These are phyloP conservation scores for Nannochloris sp. DNA, from an alignment of 139 green algal genomes.

Conservation along the genomic window DNA sequence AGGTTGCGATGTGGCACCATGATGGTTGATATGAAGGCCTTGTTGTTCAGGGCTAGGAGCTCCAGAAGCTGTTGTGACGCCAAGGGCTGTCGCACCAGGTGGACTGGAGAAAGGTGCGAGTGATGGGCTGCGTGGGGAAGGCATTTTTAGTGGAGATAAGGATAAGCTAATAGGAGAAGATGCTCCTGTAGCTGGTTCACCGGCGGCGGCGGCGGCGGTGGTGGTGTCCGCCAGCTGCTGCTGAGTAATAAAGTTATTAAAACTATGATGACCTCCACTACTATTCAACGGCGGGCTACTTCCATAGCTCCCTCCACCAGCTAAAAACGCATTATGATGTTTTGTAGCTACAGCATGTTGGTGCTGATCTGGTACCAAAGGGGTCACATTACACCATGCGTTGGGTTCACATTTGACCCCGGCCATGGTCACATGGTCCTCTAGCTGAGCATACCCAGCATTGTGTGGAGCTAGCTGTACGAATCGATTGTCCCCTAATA, in stretches of 20 bases:
- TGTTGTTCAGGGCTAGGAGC: too few relatives aligned
- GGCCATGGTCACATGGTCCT: constrained; percentile 47
- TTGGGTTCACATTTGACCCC: constrained; percentile 53
- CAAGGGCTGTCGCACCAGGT: too few relatives aligned
- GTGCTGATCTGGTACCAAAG: constrained; percentile 38
- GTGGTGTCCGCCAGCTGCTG: too few relatives aligned
- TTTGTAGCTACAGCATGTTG: background rate
- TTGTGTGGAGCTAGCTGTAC: constrained; percentile 76
- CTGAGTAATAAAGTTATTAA: background rate
- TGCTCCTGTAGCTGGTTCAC: too few relatives aligned
- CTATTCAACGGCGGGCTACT: constrained; percentile 19
- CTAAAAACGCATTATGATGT: constrained; percentile 1
- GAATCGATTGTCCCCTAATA: constrained; percentile 75
- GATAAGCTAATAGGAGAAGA: too few relatives aligned
- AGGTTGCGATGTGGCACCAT: too few relatives aligned
- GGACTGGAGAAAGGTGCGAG: too few relatives aligned
- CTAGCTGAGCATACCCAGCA: constrained; percentile 61
- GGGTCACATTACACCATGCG: constrained; percentile 55
- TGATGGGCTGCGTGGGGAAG: too few relatives aligned
- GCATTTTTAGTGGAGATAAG: too few relatives aligned
- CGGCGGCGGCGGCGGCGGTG: too few relatives aligned
- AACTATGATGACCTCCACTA: background rate
- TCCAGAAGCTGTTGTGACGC: too few relatives aligned
- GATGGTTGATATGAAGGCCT: too few relatives aligned
- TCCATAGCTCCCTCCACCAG: constrained; percentile 16